phyloP scores from a whole-genome alignment of 768 basidiomycete genomes.

The Russula foetens region DNA sequence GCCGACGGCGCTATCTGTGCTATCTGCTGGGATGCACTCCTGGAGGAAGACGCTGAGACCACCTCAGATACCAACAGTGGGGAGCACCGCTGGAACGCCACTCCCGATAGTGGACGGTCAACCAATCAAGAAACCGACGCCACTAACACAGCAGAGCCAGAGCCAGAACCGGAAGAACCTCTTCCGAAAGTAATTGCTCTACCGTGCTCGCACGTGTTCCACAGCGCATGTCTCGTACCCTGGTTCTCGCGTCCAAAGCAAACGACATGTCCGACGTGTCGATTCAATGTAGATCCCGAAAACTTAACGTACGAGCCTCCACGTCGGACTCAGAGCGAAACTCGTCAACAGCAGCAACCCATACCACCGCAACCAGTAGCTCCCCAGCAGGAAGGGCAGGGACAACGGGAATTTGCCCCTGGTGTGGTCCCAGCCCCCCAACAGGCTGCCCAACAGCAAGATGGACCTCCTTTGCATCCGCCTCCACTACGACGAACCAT shows the following conservation, averaged over 20 bases:
- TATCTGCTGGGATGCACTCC: conserved; percentile 71
- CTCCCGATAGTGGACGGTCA: conserved; percentile 8
- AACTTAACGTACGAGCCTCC: conserved; percentile 43
- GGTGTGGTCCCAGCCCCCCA: neutral
- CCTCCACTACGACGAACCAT: neutral
- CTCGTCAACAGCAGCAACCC: conserved; percentile 4
- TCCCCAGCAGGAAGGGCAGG: conserved; percentile 1
- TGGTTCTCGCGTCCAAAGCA: conserved; percentile 77
- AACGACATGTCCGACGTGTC: conserved; percentile 77
- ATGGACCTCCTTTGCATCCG: neutral
- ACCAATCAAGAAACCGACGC: conserved; percentile 15
- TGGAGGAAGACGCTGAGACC: conserved; percentile 12
- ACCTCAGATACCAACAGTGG: neutral
- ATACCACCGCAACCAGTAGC: conserved; percentile 11
- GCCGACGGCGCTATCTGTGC: conserved; percentile 47
- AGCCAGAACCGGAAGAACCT: conserved; percentile 9
- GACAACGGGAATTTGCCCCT: neutral
- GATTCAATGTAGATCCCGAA: conserved; percentile 78
- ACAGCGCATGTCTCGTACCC: conserved; percentile 66
- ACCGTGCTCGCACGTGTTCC: conserved; percentile 79
- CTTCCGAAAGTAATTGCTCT: conserved; percentile 51
- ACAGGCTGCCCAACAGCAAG: neutral
- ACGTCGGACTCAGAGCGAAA: conserved; percentile 1
- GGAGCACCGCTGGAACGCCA: neutral
- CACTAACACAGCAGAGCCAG: neutral